Conservation (phyloP, 2,329 filamentous ascomycete genomes). For the Fusarium nurragi region DNA sequence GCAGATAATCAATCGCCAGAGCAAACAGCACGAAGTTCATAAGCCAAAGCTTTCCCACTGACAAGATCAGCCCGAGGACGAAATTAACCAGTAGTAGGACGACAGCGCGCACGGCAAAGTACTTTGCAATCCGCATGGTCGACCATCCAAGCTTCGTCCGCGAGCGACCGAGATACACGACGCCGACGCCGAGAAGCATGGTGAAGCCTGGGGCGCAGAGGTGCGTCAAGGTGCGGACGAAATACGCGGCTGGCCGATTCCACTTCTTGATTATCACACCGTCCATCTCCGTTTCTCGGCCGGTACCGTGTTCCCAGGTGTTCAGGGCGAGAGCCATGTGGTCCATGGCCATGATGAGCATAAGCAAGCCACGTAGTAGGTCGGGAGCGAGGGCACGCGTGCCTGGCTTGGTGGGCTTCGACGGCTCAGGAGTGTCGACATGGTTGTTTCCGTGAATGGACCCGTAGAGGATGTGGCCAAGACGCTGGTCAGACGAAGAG, state of each 20-base stretch:
- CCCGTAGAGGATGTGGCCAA: slow-evolving; percentile 8
- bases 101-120: slow-evolving; percentile 51
- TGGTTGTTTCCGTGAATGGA: neutral
- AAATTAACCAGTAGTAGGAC: slow-evolving; percentile 50
- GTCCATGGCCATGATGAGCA: slow-evolving; percentile 57
- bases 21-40: slow-evolving; percentile 57
- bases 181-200: slow-evolving; percentile 57
- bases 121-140: slow-evolving; percentile 46
- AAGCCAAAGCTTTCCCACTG: slow-evolving; percentile 52
- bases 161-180: slow-evolving; percentile 57
- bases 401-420: slow-evolving; percentile 32
- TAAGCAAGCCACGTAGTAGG: slow-evolving; percentile 56
- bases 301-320: slow-evolving; percentile 55
- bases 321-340: slow-evolving; percentile 53
- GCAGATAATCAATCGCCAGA: slow-evolving; percentile 56
- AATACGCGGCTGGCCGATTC: slow-evolving; percentile 52
- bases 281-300: slow-evolving; percentile 50
- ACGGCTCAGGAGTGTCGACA: slow-evolving; percentile 12
- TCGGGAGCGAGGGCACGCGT: slow-evolving; percentile 55
- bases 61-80: slow-evolving; percentile 47
- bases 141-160: slow-evolving; percentile 54
- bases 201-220: slow-evolving; percentile 58
- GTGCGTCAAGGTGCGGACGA: slow-evolving; percentile 55
- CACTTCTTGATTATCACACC: slow-evolving; percentile 48
- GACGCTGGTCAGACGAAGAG: slow-evolving; percentile 3